Evolutionary conservation across 2,329 filamentous ascomycete species (phyloP).

Genomic region (Rhynchosporium graminicola): DNA sequence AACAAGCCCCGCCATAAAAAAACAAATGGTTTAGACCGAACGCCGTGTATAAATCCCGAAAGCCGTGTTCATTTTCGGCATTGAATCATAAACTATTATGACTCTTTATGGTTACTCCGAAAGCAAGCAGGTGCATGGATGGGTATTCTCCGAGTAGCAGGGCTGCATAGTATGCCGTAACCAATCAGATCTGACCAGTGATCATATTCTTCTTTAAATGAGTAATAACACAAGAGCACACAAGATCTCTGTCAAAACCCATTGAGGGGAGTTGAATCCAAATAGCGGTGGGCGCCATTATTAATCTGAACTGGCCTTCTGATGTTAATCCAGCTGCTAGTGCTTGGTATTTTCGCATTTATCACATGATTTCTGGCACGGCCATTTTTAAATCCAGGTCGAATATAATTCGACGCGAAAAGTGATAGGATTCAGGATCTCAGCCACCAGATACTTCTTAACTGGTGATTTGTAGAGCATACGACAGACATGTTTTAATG

Average conservation of each 20-base stretch:
- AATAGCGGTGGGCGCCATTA: neutral
- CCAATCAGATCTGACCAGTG: conserved; percentile 9
- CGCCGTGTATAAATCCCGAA: neutral
- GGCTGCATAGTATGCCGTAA: neutral
- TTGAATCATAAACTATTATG: neutral
- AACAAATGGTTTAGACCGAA: neutral
- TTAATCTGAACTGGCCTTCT: neutral
- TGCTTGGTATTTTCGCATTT: neutral
- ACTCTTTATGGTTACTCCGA: neutral
- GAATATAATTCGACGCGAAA: neutral
- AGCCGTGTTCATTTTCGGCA: conserved; percentile 2
- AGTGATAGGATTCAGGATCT: conserved; percentile 11
- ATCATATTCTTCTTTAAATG: conserved; percentile 1
- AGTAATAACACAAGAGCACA: neutral
- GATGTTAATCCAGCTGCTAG: neutral
- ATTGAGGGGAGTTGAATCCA: neutral
- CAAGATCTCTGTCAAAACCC: neutral
- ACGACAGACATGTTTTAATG: neutral
- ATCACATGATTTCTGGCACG: neutral
- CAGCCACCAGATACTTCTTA: neutral
- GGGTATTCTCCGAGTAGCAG: conserved; percentile 8
- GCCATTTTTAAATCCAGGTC: neutral
- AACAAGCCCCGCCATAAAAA: neutral
- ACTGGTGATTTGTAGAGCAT: neutral
- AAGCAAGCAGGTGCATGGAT: neutral